Evolutionary conservation across 129 eudicot genomes (phyloP), one percentile per base, ranked within the genome.

Genomic region (Erigeron canadensis): DNA sequence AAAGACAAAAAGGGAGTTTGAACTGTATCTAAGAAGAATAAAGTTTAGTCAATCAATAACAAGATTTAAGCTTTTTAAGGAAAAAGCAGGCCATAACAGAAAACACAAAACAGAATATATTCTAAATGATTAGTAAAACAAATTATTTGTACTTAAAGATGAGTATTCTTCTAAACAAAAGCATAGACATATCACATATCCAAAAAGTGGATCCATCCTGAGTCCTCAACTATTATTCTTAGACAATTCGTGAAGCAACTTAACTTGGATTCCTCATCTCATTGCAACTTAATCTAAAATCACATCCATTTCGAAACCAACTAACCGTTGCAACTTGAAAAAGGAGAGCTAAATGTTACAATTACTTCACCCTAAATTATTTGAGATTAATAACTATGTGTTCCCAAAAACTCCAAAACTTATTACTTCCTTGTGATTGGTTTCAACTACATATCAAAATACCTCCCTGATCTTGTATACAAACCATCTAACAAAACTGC

Each of bases 161-260:
- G 82, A 84, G 83, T 70, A 81, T 86, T 80, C 86, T 65, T 79
- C 76, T 62, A 67, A 61, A 86, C 91, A 77, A 92, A 89, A 92
- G 86, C 79, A 59, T 71, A 71, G 55, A 38, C 19, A 78, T 50
- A 56, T 38, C 51, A 38, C 19, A 78, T 50, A 56, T 38, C 51
- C 72, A 61, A 34, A 67, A 51, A 53, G 70, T 57, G 57, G 75
- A 61, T 34, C 71, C 74, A 68, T 8, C 18, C 40, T 63, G 12
- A 77, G 68, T 8, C 18, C 40, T 63, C 8, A 77, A 71, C 58
- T 48, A 39, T 7, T 63, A 70, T 77, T 61, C 81, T 63, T 69
- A 70, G 71, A 69, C 6, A 7, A 34, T 77, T 69, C 46, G 7
- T 4, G 54, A 77, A 77, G 81, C 69, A 80, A 79, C 50, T 22